Evolutionary conservation across 345 rosid species (phyloP).

Genomic region (Orychophragmus violaceus): DNA sequence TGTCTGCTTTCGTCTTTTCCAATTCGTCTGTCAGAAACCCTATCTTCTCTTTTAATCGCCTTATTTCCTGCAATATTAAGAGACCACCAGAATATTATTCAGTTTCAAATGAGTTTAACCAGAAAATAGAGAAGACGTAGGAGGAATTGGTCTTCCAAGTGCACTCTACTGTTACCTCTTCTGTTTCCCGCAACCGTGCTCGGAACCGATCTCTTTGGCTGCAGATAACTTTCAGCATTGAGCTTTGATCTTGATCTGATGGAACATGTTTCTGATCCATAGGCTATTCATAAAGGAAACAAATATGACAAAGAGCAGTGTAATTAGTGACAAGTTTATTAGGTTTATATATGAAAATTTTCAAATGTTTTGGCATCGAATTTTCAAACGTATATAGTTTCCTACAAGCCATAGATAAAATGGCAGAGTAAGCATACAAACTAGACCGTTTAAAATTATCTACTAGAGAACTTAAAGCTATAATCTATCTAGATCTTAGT

Average conservation of each 20-base stretch:
- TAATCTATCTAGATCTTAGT: conserved; percentile 1
- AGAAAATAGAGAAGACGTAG: neutral
- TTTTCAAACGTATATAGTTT: neutral
- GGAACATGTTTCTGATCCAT: conserved; percentile 63
- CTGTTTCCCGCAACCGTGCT: conserved; percentile 75
- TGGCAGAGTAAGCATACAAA: neutral
- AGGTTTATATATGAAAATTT: neutral
- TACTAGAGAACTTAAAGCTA: neutral
- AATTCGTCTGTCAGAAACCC: conserved; percentile 64
- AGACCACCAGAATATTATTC: neutral
- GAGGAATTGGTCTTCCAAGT: neutral
- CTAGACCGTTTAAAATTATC: neutral
- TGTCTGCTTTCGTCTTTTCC: conserved; percentile 93
- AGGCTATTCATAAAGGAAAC: conserved; percentile 40
- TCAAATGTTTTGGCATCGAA: neutral
- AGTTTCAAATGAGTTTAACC: neutral
- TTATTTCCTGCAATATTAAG: conserved; percentile 56
- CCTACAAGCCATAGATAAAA: neutral
- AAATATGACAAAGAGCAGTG: neutral
- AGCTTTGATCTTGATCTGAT: conserved; percentile 86
- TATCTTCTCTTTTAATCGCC: conserved; percentile 82
- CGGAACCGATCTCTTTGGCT: conserved; percentile 93
- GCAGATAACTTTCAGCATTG: conserved; percentile 97
- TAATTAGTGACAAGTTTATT: neutral
- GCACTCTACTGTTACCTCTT: conserved; percentile 57